Evolutionary conservation across 1,284 basidiomycete genomes (phyloP), one percentile per base, ranked within the genome.

Genomic region (Cutaneotrichosporon cutaneum): DNA sequence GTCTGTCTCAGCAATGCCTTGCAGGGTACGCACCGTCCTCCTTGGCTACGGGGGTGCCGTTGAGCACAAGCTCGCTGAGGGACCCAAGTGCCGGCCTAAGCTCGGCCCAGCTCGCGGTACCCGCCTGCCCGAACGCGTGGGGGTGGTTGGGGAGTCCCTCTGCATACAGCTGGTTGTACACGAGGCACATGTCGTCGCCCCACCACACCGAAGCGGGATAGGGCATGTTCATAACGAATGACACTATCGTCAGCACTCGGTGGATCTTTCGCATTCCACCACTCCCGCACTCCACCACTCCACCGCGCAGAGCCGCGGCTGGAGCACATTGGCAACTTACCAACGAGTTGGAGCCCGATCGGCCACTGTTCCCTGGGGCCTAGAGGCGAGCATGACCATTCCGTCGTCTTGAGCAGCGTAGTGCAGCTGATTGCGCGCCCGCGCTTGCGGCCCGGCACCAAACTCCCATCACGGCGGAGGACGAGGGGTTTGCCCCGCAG

Each of bases 141-240:
- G 78, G 78, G 39, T 80, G 78, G 54, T 78, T 75, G 35, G 64
- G 32, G 6, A 24, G 26, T 5, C 6, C 13, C 54, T 72, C 70
- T 11, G 75, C 70, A 45, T 75, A 78, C 1, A 66, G 65, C 52
- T 72, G 70, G 58, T 80, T 80, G 64, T 80, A 80, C 16, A 80
- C 67, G 58, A 77, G 54, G 3, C 74, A 75, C 26, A 76, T 58
- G 21, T 78, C 74, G 50, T 68, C 62, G 11, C 77, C 76, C 74
- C 75, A 77, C 77, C 77, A 80, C 10, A 80, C 54, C 39, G 69
- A 73, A 22, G 69, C 72, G 50, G 73, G 69, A 54, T 72, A 68
- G 0, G 76, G 76, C 44, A 74, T 70, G 27, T 69, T 64, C 67
- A 77, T 69, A 36, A 78, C 68, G 13, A 77, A 56, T 7, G 44